Percentiles rank a stretch among this genome's conserved stretches.
phyloP scores from a whole-genome alignment of 495 filamentous ascomycete genomes.

The Durotheca rogersii region DNA sequence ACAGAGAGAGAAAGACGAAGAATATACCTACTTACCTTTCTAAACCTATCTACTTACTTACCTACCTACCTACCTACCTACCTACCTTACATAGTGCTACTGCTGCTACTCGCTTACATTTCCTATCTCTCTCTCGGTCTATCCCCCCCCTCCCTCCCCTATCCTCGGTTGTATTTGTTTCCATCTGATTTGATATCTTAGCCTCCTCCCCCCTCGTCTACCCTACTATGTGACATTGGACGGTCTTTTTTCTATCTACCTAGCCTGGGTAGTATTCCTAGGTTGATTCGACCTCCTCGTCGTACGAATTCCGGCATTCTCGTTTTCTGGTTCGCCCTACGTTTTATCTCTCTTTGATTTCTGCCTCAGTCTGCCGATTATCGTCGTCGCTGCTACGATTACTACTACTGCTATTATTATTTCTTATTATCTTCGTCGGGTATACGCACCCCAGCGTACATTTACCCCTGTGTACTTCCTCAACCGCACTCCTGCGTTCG shows the following conservation, averaged over 20 bases:
- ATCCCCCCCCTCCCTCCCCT: conserved; percentile 11
- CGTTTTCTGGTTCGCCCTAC: conserved; percentile 11
- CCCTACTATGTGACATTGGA: conserved; percentile 18
- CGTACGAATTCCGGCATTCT: conserved; percentile 15
- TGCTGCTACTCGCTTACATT: conserved; percentile 15
- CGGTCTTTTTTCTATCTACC: conserved; percentile 1
- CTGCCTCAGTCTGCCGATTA: conserved; percentile 11
- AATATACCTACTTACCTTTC: too few species aligned
- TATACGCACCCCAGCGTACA: too few species aligned
- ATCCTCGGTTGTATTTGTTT: conserved; percentile 23
- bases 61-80: too few species aligned
- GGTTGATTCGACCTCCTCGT: conserved; percentile 21
- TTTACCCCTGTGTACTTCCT: too few species aligned
- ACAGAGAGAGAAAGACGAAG: too few species aligned
- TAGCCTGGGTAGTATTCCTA: conserved; percentile 24
- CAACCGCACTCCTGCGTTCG: too few species aligned
- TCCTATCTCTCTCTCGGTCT: conserved; percentile 24
- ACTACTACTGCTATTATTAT: too few species aligned
- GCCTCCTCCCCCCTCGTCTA: conserved; percentile 5
- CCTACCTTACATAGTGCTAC: too few species aligned
- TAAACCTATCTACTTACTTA: too few species aligned
- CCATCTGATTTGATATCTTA: conserved; percentile 16
- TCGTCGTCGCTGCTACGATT: too few species aligned
- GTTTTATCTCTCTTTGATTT: conserved; percentile 10
- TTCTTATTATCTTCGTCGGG: too few species aligned